These are phyloP conservation scores for Betula pendula DNA, from an alignment of 306 rosid species.

Conservation along the genomic window DNA sequence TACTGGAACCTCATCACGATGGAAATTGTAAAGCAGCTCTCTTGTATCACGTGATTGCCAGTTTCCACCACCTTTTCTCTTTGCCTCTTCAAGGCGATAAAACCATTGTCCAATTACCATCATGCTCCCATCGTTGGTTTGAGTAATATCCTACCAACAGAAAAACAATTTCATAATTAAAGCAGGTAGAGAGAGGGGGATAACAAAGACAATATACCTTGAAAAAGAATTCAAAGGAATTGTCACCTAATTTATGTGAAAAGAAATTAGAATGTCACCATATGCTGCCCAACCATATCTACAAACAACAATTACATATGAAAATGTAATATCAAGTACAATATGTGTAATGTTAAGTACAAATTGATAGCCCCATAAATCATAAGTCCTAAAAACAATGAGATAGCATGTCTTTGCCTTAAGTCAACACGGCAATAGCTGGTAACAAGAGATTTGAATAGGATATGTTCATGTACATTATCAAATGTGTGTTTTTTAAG, in stretches of 20 bases:
- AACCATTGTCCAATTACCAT: conserved; percentile 93
- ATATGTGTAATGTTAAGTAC: neutral
- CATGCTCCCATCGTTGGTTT: conserved; percentile 52
- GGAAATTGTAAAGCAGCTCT: conserved; percentile 94
- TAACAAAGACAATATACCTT: neutral
- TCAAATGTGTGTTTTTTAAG: neutral
- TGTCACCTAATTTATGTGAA: neutral
- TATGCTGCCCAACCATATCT: neutral
- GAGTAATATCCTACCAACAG: conserved; percentile 67
- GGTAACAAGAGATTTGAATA: neutral
- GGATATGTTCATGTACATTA: neutral
- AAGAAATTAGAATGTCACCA: neutral
- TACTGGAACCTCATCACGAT: conserved; percentile 91
- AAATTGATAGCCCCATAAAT: neutral
- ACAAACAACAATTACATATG: neutral
- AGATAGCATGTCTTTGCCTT: neutral
- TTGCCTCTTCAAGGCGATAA: conserved; percentile 99
- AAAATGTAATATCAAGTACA: neutral
- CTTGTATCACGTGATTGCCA: conserved; percentile 93
- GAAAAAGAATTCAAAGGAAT: conserved; percentile 1
- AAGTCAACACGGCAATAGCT: conserved; percentile 8
- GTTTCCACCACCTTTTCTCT: conserved; percentile 72
- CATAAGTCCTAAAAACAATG: neutral
- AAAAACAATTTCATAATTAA: conserved; percentile 30
- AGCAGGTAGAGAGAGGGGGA: conserved; percentile 11